A percentile compares a stretch with the other conserved stretches of the same genome.
These are phyloP conservation scores for Cercospora zeae-maydis DNA, from an alignment of 2,329 filamentous ascomycete species.

Conservation along the genomic window DNA sequence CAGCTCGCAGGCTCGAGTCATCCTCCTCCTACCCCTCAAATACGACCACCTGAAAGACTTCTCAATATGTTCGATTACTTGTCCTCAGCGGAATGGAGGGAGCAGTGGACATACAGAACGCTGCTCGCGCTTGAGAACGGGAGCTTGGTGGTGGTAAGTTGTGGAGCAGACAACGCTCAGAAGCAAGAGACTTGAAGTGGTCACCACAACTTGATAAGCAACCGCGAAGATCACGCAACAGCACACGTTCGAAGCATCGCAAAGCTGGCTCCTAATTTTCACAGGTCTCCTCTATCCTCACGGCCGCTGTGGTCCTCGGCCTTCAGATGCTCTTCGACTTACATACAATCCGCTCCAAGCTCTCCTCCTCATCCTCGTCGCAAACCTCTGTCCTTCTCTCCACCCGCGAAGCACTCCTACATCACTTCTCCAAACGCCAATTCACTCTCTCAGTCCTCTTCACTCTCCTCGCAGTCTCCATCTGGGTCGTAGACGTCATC, in stretches of 20 bases:
- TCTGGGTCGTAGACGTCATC: background rate
- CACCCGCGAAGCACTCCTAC: background rate
- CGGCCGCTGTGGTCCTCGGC: background rate
- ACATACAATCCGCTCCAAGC: background rate
- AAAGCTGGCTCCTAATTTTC: background rate
- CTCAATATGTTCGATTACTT: background rate
- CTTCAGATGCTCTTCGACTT: background rate
- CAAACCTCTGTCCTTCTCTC: background rate
- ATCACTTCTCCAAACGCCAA: slow-evolving; percentile 3
- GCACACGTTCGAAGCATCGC: background rate
- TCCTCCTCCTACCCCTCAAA: background rate
- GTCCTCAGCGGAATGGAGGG: background rate
- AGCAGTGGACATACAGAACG: background rate
- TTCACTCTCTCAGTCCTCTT: background rate
- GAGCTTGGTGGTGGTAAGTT: background rate
- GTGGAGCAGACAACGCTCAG: background rate
- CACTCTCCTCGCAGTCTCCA: background rate
- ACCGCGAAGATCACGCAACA: background rate
- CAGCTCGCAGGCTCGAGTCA: background rate
- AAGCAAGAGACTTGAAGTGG: background rate
- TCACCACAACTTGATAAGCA: background rate
- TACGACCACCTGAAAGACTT: background rate
- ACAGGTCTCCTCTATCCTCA: background rate
- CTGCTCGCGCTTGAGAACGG: background rate
- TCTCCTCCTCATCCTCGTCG: background rate